These are phyloP conservation scores for Plasmopara halstedii DNA, from an alignment of 352 stramenopile species.

Conservation along the genomic window DNA sequence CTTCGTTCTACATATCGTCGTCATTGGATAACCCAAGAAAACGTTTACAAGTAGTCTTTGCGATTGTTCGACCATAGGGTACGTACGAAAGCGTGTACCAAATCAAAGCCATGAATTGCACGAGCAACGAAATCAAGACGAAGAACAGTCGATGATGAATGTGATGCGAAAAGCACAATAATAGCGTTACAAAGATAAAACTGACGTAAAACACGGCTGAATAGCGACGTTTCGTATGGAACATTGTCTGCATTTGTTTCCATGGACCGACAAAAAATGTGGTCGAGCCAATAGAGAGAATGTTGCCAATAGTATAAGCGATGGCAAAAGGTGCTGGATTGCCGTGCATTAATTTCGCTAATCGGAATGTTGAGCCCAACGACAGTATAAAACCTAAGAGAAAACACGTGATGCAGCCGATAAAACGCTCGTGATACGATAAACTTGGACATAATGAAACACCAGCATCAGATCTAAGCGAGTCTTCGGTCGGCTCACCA, in stretches of 20 bases:
- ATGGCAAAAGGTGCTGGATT: conserved; percentile 79
- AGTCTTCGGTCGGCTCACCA: conserved; percentile 27
- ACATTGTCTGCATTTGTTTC: conserved; percentile 82
- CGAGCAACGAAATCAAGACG: conserved; percentile 64
- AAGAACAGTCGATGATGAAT: conserved; percentile 63
- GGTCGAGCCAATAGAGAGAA: conserved; percentile 70
- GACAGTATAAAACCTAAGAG: conserved; percentile 74
- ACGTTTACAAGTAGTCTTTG: conserved; percentile 57
- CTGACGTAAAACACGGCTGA: conserved; percentile 67
- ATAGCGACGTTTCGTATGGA: conserved; percentile 60
- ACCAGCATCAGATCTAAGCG: conserved; percentile 18
- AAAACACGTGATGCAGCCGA: conserved; percentile 78
- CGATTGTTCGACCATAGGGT: conserved; percentile 74
- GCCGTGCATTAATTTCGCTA: conserved; percentile 66
- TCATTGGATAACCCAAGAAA: conserved; percentile 35
- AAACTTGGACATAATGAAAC: conserved; percentile 56
- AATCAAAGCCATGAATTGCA: conserved; percentile 70
- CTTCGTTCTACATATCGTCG: conserved; percentile 35
- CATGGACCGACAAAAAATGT: conserved; percentile 83
- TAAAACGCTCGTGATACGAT: conserved; percentile 78
- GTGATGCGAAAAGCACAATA: conserved; percentile 61
- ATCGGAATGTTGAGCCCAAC: conserved; percentile 71
- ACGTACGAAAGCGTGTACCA: conserved; percentile 89
- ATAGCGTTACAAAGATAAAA: conserved; percentile 72
- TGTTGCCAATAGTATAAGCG: conserved; percentile 81